Evolutionary conservation across 1,284 basidiomycete species (phyloP).

Genomic region (Hymenochaete sp.): DNA sequence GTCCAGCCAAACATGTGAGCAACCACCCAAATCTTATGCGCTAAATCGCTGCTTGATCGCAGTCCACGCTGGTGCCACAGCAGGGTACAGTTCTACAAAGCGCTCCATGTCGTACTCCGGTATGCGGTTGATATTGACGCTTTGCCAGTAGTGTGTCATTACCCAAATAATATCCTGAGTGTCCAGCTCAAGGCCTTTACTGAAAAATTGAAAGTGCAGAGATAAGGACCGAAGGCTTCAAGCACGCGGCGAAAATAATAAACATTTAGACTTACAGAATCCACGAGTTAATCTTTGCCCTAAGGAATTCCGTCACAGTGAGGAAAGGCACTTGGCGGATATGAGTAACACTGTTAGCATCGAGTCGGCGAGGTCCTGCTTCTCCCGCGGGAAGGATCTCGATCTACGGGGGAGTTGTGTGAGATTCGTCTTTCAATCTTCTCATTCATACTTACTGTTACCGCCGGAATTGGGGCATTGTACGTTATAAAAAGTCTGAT

Average conservation of each 20-base stretch:
- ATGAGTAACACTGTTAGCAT: conserved; percentile 52
- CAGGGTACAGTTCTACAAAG: conserved; percentile 21
- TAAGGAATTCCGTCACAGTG: conserved; percentile 68
- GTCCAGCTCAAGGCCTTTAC: conserved; percentile 21
- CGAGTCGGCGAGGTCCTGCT: conserved; percentile 63
- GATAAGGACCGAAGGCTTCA: background rate
- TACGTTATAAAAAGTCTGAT: no score
- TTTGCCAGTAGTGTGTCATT: conserved; percentile 23
- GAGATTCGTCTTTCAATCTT: no score
- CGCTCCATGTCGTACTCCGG: conserved; percentile 27
- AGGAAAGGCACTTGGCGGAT: conserved; percentile 65
- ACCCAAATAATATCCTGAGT: conserved; percentile 25
- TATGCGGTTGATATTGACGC: conserved; percentile 27
- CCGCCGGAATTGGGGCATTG: conserved; percentile 29
- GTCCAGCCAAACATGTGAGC: no score
- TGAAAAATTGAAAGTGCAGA: conserved; percentile 6
- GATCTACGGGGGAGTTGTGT: conserved; percentile 40
- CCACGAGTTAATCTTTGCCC: conserved; percentile 41
- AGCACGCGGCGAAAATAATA: background rate
- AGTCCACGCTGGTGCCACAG: conserved; percentile 20
- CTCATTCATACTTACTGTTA: conserved; percentile 34
- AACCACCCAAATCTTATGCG: no score
- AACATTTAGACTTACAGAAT: conserved; percentile 20
- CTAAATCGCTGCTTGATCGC: conserved; percentile 22
- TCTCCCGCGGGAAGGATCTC: conserved; percentile 75